Conservation (phyloP, 768 basidiomycete genomes). For the Tylopilus sp. region DNA sequence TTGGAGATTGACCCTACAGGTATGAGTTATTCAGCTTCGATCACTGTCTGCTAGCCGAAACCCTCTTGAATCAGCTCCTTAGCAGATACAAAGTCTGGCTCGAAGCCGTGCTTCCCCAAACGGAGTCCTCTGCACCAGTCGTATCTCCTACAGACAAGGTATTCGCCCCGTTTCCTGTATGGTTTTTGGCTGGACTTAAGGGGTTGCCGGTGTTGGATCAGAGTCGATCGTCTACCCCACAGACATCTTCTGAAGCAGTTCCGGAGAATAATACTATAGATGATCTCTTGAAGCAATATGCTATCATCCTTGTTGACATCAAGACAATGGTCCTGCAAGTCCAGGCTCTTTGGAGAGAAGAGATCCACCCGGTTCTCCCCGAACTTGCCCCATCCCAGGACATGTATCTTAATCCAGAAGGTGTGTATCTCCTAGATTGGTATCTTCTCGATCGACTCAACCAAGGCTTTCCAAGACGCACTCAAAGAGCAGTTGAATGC, state of each 20-base stretch:
- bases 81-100: slow-evolving; percentile 81
- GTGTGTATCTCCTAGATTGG: slow-evolving; percentile 33
- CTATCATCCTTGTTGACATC: slow-evolving; percentile 68
- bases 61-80: slow-evolving; percentile 52
- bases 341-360: slow-evolving; percentile 61
- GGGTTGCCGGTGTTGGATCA: slow-evolving; percentile 17
- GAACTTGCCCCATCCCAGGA: slow-evolving; percentile 35
- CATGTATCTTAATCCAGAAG: slow-evolving; percentile 42
- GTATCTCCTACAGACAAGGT: slow-evolving; percentile 36
- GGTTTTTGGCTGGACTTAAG: neutral
- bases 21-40: slow-evolving; percentile 26
- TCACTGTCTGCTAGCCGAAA: slow-evolving; percentile 1
- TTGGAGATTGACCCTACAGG: slow-evolving; percentile 91
- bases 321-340: slow-evolving; percentile 51
- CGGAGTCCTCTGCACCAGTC: slow-evolving; percentile 38
- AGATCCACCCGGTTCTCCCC: slow-evolving; percentile 61
- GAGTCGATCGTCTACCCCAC: slow-evolving; percentile 53
- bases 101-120: slow-evolving; percentile 46
- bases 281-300: slow-evolving; percentile 65
- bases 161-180: slow-evolving; percentile 14
- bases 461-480: slow-evolving; percentile 39
- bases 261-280: slow-evolving; percentile 58
- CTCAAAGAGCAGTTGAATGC: slow-evolving; percentile 50
- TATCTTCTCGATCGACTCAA: neutral
- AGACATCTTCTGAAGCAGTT: slow-evolving; percentile 43